phyloP scores from a whole-genome alignment of 1,284 basidiomycete genomes.

The Cutaneotrichosporon cutaneum region DNA sequence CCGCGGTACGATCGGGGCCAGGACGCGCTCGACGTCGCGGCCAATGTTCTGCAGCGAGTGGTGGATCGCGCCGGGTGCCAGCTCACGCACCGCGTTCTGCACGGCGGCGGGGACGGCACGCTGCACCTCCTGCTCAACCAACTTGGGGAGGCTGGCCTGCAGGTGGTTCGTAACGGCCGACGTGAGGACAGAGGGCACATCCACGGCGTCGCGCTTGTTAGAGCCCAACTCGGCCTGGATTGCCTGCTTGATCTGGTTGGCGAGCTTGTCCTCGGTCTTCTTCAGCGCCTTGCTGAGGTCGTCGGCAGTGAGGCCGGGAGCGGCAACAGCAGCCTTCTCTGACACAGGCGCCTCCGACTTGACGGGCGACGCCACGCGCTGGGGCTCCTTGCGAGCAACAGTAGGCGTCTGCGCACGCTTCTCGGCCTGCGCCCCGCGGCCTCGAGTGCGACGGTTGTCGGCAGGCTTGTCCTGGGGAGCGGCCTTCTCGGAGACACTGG shows the following conservation, averaged over 20 bases:
- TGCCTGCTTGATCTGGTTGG: constrained; percentile 25
- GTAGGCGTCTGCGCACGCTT: neutral
- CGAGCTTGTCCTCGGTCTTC: constrained; percentile 38
- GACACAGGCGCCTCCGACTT: neutral
- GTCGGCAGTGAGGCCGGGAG: constrained; percentile 9
- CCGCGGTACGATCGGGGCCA: constrained; percentile 31
- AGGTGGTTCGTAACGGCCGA: constrained; percentile 30
- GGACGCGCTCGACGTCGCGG: constrained; percentile 32
- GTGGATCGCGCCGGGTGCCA: constrained; percentile 27
- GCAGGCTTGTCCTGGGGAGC: neutral
- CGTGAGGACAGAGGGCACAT: constrained; percentile 16
- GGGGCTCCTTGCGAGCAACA: constrained; percentile 1
- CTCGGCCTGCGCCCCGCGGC: neutral
- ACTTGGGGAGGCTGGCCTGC: constrained; percentile 26
- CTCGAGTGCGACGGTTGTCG: neutral
- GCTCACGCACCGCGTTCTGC: constrained; percentile 21
- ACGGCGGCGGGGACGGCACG: constrained; percentile 33
- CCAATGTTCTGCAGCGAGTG: constrained; percentile 29
- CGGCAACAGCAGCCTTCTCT: neutral
- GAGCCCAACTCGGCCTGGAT: constrained; percentile 9
- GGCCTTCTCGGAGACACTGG: neutral
- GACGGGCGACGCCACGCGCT: neutral
- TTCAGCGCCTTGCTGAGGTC: constrained; percentile 21
- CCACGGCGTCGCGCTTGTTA: neutral
- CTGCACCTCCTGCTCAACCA: constrained; percentile 31